Percentiles rank a stretch among this genome's conserved stretches.
Conservation (phyloP, 1,284 basidiomycete species). For the Sphagnurus paluster region DNA sequence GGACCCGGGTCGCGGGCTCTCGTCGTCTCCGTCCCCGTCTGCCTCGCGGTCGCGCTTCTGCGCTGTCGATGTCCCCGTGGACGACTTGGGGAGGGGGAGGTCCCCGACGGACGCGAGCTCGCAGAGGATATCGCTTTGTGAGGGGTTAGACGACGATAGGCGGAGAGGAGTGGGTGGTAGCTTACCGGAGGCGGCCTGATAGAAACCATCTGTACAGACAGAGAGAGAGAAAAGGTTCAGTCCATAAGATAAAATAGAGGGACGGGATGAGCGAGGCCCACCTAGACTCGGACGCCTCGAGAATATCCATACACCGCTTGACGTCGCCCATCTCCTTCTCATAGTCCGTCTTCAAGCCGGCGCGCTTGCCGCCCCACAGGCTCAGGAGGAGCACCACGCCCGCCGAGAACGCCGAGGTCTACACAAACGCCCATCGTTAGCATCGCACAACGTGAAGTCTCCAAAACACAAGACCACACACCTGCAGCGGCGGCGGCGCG, state of each 20-base stretch:
- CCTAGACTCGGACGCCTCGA: slow-evolving; percentile 41
- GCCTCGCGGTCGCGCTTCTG: slow-evolving; percentile 61
- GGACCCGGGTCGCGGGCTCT: too few relatives aligned
- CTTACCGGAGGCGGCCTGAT: slow-evolving; percentile 19
- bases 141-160: not conserved
- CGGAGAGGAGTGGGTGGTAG: not conserved
- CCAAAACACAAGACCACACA: slow-evolving; percentile 23
- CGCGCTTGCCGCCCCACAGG: slow-evolving; percentile 65
- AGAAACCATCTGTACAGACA: slow-evolving; percentile 15
- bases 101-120: slow-evolving; percentile 38
- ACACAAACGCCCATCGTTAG: not conserved
- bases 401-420: slow-evolving; percentile 47
- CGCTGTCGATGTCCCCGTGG: slow-evolving; percentile 23
- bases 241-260: not conserved
- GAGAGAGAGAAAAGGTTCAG: not conserved
- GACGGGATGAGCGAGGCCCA: slow-evolving; percentile 24
- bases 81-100: slow-evolving; percentile 33
- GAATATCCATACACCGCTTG: slow-evolving; percentile 61
- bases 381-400: slow-evolving; percentile 68
- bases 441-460: too few relatives aligned
- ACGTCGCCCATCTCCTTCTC: slow-evolving; percentile 65
- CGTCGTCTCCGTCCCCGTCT: not conserved
- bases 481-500: slow-evolving; percentile 42
- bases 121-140: slow-evolving; percentile 34
- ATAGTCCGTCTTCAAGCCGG: slow-evolving; percentile 49